A percentile compares a stretch with the other conserved stretches of the same genome.
Conservation (phyloP, 345 rosid species). For the Moricandia moricandioides region DNA sequence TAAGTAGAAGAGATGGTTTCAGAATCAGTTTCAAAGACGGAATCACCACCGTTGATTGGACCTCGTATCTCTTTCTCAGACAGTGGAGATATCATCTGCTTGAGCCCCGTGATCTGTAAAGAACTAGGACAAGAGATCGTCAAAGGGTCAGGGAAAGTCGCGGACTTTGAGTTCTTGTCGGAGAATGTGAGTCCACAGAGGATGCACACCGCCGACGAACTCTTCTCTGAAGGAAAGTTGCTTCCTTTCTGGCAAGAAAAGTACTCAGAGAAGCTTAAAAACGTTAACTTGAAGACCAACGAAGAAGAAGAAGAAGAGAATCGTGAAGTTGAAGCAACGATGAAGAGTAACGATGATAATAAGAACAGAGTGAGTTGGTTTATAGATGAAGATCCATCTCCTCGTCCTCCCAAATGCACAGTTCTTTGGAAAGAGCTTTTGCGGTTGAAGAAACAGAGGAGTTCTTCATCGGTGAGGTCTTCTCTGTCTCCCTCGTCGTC, state of each 20-base stretch:
- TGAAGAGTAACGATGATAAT: background rate
- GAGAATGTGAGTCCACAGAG: constrained; percentile 41
- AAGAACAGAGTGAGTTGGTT: constrained; percentile 58
- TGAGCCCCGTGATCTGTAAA: constrained; percentile 40
- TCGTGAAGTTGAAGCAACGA: constrained; percentile 20
- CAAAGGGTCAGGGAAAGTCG: constrained; percentile 41
- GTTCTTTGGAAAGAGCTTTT: constrained; percentile 93
- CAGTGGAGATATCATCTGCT: constrained; percentile 58
- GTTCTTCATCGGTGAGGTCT: constrained; percentile 33
- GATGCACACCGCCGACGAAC: constrained; percentile 80
- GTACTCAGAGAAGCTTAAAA: constrained; percentile 63
- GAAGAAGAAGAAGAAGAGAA: constrained; percentile 22
- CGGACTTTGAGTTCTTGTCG: constrained; percentile 87
- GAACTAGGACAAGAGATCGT: background rate
- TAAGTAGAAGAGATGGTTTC: constrained; percentile 47
- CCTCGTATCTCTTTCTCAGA: constrained; percentile 83
- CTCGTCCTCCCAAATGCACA: constrained; percentile 92
- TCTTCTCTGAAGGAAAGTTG: constrained; percentile 37
- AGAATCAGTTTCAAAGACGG: constrained; percentile 43
- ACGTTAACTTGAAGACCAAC: constrained; percentile 47
- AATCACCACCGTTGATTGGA: constrained; percentile 45
- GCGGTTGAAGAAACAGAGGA: constrained; percentile 72
- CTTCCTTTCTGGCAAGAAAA: constrained; percentile 85
- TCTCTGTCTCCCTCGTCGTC: constrained; percentile 56
- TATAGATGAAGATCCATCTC: constrained; percentile 91